These are phyloP conservation scores for Alternaria infectoria DNA, from an alignment of 2,329 filamentous ascomycete species.

Conservation along the genomic window DNA sequence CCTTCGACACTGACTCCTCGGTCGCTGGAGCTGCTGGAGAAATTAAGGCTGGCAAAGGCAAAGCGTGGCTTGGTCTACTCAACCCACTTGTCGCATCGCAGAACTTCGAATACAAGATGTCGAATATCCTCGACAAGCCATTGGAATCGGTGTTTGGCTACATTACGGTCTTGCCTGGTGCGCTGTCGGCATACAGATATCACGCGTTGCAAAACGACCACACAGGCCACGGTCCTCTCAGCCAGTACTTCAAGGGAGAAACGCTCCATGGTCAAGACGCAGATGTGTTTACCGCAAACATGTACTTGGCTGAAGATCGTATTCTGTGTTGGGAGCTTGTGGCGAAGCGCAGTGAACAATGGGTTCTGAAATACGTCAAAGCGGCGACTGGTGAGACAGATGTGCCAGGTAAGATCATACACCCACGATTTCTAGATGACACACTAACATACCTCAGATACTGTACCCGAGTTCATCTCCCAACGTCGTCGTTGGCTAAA, in stretches of 20 bases:
- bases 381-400: conserved; percentile 96
- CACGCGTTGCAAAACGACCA: conserved; percentile 96
- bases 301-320: conserved; percentile 89
- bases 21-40: conserved; percentile 96
- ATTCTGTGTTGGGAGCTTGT: conserved; percentile 95
- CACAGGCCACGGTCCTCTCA: conserved; percentile 91
- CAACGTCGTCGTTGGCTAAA: conserved; percentile 97
- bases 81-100: conserved; percentile 96
- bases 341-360: conserved; percentile 90
- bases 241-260: conserved; percentile 99
- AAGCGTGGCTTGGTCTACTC: conserved; percentile 78
- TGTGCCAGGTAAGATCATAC: conserved; percentile 88
- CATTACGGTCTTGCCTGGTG: conserved; percentile 94
- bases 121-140: conserved; percentile 97
- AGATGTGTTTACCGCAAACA: conserved; percentile 96
- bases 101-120: conserved; percentile 99
- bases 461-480: conserved; percentile 95
- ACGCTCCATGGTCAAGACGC: conserved; percentile 95
- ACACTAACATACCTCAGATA: conserved; percentile 59
- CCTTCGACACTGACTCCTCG: conserved; percentile 96
- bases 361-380: conserved; percentile 98
- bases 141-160: conserved; percentile 97
- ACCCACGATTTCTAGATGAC: too few species aligned
- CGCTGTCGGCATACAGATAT: conserved; percentile 93
- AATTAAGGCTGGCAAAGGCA: conserved; percentile 96